Percentiles rank a stretch among this genome's conserved stretches.
Evolutionary conservation across 306 rosid genomes (phyloP).

Genomic region (Gleditsia sinensis): DNA sequence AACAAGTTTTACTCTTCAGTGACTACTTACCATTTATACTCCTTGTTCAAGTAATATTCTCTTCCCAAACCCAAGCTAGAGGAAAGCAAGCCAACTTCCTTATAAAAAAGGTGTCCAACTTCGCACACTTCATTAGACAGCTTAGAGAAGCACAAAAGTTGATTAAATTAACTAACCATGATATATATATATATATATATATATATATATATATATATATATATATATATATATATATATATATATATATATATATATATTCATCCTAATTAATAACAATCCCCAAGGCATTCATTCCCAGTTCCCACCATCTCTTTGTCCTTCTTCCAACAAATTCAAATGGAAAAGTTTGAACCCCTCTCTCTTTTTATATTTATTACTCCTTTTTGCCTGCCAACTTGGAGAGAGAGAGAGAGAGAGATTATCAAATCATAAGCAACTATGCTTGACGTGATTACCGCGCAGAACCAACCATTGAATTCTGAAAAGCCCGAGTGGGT

Average conservation of each 20-base stretch:
- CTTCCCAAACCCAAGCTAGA: not conserved
- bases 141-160: conserved; percentile 19
- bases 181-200: no score
- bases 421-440: not conserved
- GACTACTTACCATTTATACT: no score
- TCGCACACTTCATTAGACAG: no score
- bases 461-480: conserved; percentile 44
- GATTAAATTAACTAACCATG: no score
- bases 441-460: conserved; percentile 49
- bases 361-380: no score
- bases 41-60: no score
- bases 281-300: conserved; percentile 45
- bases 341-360: conserved; percentile 20
- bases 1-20: no score
- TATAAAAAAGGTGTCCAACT: no score
- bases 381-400: conserved; percentile 43
- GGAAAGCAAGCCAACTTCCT: conserved; percentile 18
- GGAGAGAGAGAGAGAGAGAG: conserved; percentile 22
- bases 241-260: no score
- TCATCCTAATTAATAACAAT: conserved; percentile 43
- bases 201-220: no score
- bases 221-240: no score
- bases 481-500: conserved; percentile 17
- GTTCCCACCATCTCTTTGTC: no score
- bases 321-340: conserved; percentile 42